Percentiles rank a stretch among this genome's conserved stretches.
phyloP scores from a whole-genome alignment of 257 asterid species.

The Primulina eburnea region DNA sequence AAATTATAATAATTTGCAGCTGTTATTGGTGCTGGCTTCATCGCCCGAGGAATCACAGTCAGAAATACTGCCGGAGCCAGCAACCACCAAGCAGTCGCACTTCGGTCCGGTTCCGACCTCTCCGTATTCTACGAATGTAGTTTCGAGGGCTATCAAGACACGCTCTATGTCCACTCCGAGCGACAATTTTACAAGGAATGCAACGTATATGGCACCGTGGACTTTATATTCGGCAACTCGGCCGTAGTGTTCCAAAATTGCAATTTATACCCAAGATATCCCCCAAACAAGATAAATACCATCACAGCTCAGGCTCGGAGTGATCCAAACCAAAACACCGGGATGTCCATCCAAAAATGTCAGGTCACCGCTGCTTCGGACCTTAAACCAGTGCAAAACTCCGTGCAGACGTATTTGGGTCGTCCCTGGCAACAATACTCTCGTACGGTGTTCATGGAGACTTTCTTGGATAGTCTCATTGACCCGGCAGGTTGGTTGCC shows the following conservation, averaged over 20 bases:
- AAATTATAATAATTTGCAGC: slow-evolving; percentile 31
- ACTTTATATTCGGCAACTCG: slow-evolving; percentile 84
- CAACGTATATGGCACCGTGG: slow-evolving; percentile 77
- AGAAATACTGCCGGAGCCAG: slow-evolving; percentile 73
- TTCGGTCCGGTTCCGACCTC: slow-evolving; percentile 73
- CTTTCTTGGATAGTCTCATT: slow-evolving; percentile 52
- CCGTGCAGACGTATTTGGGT: slow-evolving; percentile 75
- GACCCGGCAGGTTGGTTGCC: slow-evolving; percentile 80
- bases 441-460: slow-evolving; percentile 65
- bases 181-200: slow-evolving; percentile 75
- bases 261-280: slow-evolving; percentile 57
- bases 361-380: slow-evolving; percentile 61
- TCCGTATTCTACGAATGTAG: slow-evolving; percentile 75
- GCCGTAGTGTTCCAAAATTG: slow-evolving; percentile 84
- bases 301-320: slow-evolving; percentile 83
- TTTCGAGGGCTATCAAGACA: slow-evolving; percentile 90
- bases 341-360: slow-evolving; percentile 63
- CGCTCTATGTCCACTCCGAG: slow-evolving; percentile 62
- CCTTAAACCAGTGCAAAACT: slow-evolving; percentile 43
- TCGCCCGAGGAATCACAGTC: slow-evolving; percentile 68
- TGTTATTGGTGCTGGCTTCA: slow-evolving; percentile 67
- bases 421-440: slow-evolving; percentile 86
- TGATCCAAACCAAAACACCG: slow-evolving; percentile 81
- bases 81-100: slow-evolving; percentile 85
- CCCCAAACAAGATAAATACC: slow-evolving; percentile 67